Base-by-base conservation (phyloP, 148 eudicot species). In the Spergularia bocconei region DNA sequence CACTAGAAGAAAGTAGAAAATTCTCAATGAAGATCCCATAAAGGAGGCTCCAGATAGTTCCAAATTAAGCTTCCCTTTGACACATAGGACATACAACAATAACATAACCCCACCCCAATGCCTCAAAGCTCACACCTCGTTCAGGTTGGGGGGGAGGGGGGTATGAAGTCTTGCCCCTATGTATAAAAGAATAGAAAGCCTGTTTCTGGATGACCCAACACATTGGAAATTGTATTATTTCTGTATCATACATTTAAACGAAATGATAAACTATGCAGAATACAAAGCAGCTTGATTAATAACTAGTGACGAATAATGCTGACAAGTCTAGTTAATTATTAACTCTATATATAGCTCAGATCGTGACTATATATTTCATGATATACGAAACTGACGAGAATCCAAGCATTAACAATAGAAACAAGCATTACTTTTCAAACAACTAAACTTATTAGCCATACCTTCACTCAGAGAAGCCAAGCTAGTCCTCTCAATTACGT, bases 381-480 rank as follows among this genome's bases (percentile, higher is more conserved):
- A n/a, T n/a, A n/a, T n/a, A n/a, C n/a, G n/a, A n/a, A n/a, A n/a
- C 48, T 36, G 21, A 44, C 48, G 48, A 65, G 19, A 48, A 50
- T 51, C 38, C 38, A 47, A 39, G 63, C 20, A 21, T 63, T 57
- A 8, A 5, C 23, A 62, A 14, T 25, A 36, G 57, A 61, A 74
- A 25, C 50, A 56, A 50, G 50, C 54, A 66, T 58, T 25, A 73
- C 23, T 29, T 65, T 36, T 74, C 19, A 44, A 64, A 64, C 11
- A 75, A 60, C n/a, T 38, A 14, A 41, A 54, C 29, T 4, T 25
- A 58, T 51, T 21, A 47, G n/a, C 65, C 53, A 57, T 88, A 92
- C 98, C 96, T 89, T 92, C 98, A 84, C 83, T 81, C 68, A 92
- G 72, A 71, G 96, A 85, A 74, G 86, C 81, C 83, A 92, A 80